A percentile compares a stretch with the other conserved stretches of the same genome.
These are phyloP conservation scores for Monilinia fructigena DNA, from an alignment of 2,329 filamentous ascomycete species.

Conservation along the genomic window DNA sequence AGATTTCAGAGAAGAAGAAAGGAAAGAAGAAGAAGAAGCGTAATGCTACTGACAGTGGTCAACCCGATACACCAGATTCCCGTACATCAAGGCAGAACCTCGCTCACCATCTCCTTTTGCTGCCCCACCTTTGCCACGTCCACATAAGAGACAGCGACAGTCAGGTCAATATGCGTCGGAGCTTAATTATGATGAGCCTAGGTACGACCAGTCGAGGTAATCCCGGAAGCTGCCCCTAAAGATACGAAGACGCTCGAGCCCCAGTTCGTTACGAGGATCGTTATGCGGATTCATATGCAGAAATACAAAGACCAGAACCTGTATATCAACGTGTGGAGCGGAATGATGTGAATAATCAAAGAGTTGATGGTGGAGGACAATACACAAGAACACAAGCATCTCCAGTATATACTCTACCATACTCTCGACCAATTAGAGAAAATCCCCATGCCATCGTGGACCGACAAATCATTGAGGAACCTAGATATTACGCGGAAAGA, in stretches of 20 bases:
- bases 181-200: constrained; percentile 48
- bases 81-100: constrained; percentile 65
- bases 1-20: constrained; percentile 51
- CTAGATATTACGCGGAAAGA: constrained; percentile 48
- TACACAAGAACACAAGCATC: constrained; percentile 35
- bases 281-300: constrained; percentile 34
- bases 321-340: constrained; percentile 35
- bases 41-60: constrained; percentile 44
- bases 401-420: constrained; percentile 36
- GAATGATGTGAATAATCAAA: constrained; percentile 36
- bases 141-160: constrained; percentile 57
- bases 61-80: constrained; percentile 47
- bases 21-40: constrained; percentile 55
- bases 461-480: constrained; percentile 34
- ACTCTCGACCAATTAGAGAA: constrained; percentile 34
- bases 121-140: constrained; percentile 52
- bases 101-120: constrained; percentile 59
- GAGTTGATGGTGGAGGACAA: constrained; percentile 26
- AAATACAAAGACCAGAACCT: constrained; percentile 32
- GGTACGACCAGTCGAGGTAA: constrained; percentile 42
- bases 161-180: constrained; percentile 45
- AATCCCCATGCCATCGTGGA: constrained; percentile 35
- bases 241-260: constrained; percentile 30
- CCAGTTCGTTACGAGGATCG: constrained; percentile 25
- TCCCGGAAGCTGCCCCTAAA: constrained; percentile 29